Conservation (phyloP, 164 flowering plant genomes). For the Kingdonia uniflora region DNA sequence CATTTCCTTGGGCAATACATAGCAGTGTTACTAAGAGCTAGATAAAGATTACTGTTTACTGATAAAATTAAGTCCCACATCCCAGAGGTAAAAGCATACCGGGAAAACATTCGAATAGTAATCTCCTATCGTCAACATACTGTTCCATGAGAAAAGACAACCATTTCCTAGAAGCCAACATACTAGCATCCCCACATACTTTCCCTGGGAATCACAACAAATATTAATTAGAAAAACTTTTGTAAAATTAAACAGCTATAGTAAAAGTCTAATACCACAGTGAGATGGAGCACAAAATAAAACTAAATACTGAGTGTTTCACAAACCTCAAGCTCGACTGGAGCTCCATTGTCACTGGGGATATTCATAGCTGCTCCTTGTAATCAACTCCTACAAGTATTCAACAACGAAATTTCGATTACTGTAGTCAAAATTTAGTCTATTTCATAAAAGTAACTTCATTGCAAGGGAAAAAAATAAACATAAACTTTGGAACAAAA, state of each 20-base stretch:
- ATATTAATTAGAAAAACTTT: not conserved
- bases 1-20: too few species aligned
- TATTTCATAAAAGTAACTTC: too few species aligned
- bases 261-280: not conserved
- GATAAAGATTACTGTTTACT: too few species aligned
- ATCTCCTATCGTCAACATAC: conserved; percentile 43
- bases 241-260: not conserved
- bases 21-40: too few species aligned
- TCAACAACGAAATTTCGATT: not conserved
- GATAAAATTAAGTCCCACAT: too few species aligned
- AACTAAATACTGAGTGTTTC: not conserved
- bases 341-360: conserved; percentile 1
- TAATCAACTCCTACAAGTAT: not conserved
- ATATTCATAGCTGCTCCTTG: conserved; percentile 1
- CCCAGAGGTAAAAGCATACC: conserved; percentile 9
- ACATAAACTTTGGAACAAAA: too few species aligned
- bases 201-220: conserved; percentile 25
- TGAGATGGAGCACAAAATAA: not conserved
- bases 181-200: conserved; percentile 22
- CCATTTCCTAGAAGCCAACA: conserved; percentile 53
- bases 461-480: too few species aligned
- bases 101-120: conserved; percentile 19
- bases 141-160: conserved; percentile 40
- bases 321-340: conserved; percentile 5
- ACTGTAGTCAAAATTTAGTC: not conserved